A percentile compares a stretch with the other conserved stretches of the same genome.
phyloP scores from a whole-genome alignment of 2,329 filamentous ascomycete species.

The Neofusicoccum cordaticola region DNA sequence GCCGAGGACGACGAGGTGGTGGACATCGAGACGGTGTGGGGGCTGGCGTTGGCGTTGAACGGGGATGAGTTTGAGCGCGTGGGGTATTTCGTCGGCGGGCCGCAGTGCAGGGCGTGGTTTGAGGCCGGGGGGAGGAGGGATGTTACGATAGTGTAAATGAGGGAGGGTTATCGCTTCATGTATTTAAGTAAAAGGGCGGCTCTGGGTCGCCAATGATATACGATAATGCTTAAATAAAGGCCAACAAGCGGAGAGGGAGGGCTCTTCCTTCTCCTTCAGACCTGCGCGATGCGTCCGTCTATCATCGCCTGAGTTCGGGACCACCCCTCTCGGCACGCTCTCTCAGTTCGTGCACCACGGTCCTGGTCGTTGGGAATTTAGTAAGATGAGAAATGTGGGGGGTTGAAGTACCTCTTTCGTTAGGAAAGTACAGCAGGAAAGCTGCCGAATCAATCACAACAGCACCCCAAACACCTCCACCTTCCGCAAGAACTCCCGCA shows the following conservation, averaged over 20 bases:
- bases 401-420: background rate
- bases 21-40: constrained; percentile 13
- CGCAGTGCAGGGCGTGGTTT: constrained; percentile 2
- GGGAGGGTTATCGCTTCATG: background rate
- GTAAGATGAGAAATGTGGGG: background rate
- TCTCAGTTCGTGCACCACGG: no score
- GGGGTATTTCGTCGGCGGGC: background rate
- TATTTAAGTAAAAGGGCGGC: background rate
- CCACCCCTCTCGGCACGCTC: no score
- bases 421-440: background rate
- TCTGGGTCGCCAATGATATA: background rate
- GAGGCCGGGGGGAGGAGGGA: background rate
- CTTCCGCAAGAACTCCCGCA: no score
- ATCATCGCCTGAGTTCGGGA: no score
- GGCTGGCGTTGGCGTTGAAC: constrained; percentile 5
- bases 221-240: background rate
- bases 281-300: no score
- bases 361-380: no score
- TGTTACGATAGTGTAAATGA: background rate
- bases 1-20: constrained; percentile 1
- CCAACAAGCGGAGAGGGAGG: no score
- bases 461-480: no score
- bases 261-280: no score
- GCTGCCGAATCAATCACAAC: no score
- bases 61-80: constrained; percentile 7